These are phyloP conservation scores for Wallacemonas sp. DNA, from an alignment of 208 protist genomes.

Conservation along the genomic window DNA sequence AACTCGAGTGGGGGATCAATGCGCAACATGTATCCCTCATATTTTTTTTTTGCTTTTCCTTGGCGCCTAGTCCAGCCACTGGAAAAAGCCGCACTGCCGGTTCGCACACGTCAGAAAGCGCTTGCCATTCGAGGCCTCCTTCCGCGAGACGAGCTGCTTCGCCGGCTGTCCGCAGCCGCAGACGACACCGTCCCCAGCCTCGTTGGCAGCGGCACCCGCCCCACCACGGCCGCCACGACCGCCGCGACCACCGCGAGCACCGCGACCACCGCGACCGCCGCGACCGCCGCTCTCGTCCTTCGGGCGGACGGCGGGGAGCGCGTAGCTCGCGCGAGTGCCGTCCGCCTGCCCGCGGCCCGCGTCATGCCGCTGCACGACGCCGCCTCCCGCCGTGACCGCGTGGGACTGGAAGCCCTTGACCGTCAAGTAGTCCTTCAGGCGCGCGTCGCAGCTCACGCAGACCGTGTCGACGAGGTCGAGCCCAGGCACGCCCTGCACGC, in stretches of 20 bases:
- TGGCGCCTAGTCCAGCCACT: constrained; percentile 61
- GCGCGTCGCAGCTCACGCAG: constrained; percentile 79
- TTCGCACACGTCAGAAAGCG: constrained; percentile 75
- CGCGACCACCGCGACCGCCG: background rate
- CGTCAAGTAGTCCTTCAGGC: constrained; percentile 78
- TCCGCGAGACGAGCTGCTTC: constrained; percentile 73
- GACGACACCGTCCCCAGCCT: background rate
- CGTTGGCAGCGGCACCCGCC: constrained; percentile 11
- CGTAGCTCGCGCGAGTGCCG: constrained; percentile 40
- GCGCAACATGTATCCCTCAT: background rate
- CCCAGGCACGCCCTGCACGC: constrained; percentile 65
- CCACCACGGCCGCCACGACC: constrained; percentile 21
- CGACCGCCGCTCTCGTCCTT: background rate
- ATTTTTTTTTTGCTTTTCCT: background rate
- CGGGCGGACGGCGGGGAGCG: constrained; percentile 43
- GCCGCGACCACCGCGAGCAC: constrained; percentile 12
- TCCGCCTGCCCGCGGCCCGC: background rate
- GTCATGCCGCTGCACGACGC: background rate
- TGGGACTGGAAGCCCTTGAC: constrained; percentile 38
- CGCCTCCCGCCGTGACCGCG: background rate
- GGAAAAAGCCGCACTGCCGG: constrained; percentile 76
- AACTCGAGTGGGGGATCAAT: too few species aligned
- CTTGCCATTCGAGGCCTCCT: constrained; percentile 67
- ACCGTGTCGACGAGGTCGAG: constrained; percentile 64
- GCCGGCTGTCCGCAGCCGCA: constrained; percentile 70